These are phyloP conservation scores for Oryza officinalis DNA, from an alignment of 176 grass and related monocot genomes.

Conservation along the genomic window DNA sequence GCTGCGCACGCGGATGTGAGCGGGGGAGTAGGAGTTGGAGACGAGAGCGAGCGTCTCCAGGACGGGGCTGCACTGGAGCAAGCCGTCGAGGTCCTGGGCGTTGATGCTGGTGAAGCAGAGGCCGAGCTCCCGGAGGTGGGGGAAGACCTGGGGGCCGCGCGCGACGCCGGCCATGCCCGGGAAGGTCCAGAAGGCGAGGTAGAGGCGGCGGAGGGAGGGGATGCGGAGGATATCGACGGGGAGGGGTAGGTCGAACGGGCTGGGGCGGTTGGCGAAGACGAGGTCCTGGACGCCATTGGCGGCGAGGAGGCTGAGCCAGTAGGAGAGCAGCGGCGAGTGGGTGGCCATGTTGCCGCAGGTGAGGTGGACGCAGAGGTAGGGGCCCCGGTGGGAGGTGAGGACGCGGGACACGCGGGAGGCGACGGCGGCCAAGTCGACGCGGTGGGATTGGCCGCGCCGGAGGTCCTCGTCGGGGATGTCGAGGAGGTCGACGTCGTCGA, in stretches of 20 bases:
- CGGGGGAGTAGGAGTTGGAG: not conserved
- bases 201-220: conserved; percentile 43
- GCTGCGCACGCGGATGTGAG: not conserved
- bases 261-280: conserved; percentile 33
- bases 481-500: conserved; percentile 43
- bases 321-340: not conserved
- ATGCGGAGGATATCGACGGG: conserved; percentile 17
- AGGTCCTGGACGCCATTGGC: conserved; percentile 8
- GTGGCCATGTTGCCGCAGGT: not conserved
- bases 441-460: not conserved
- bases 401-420: not conserved
- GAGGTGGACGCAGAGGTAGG: conserved; percentile 31
- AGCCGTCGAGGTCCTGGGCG: conserved; percentile 13
- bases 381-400: conserved; percentile 9
- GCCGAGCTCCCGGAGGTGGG: conserved; percentile 40
- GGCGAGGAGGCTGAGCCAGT: conserved; percentile 31
- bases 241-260: not conserved
- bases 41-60: conserved; percentile 43
- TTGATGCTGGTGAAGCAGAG: not conserved
- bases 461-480: not conserved
- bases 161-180: conserved; percentile 20
- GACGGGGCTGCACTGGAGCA: conserved; percentile 39
- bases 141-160: conserved; percentile 16
- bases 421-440: conserved; percentile 3
- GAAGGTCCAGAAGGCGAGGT: conserved; percentile 30